Conservation (phyloP, 768 basidiomycete genomes). For the Pisolithus albus region DNA sequence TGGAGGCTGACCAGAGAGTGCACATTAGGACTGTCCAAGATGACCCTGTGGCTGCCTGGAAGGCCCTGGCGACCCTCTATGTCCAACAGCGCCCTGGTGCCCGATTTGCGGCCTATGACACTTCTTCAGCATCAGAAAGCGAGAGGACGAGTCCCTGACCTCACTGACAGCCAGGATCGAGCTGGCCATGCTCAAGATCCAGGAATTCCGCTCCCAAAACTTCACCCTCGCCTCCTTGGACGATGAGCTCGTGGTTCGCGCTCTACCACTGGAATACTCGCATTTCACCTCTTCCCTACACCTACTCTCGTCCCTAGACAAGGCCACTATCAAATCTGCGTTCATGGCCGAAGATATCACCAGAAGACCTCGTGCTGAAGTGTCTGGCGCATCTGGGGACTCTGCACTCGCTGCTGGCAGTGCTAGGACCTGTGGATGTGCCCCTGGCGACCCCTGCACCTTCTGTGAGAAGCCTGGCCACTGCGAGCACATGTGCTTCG, state of each 20-base stretch:
- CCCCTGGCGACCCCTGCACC: background rate
- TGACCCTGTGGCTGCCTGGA: too few relatives aligned
- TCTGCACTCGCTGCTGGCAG: too few relatives aligned
- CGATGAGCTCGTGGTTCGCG: slow-evolving; percentile 9
- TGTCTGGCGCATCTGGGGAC: too few relatives aligned
- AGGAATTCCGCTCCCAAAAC: background rate
- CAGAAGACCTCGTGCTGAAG: too few relatives aligned
- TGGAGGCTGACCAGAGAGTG: too few relatives aligned
- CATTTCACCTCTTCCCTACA: slow-evolving; percentile 9
- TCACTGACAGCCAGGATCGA: background rate
- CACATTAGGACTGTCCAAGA: too few relatives aligned
- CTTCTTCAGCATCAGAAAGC: slow-evolving; percentile 8
- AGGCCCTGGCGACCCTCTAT: too few relatives aligned
- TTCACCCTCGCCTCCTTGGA: background rate
- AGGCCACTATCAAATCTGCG: too few relatives aligned
- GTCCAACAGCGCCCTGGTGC: too few relatives aligned
- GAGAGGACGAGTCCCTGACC: background rate
- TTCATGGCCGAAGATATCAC: too few relatives aligned
- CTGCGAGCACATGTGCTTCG: background rate
- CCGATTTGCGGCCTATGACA: slow-evolving; percentile 6
- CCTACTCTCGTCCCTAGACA: slow-evolving; percentile 4
- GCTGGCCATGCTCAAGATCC: slow-evolving; percentile 2
- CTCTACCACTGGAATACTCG: slow-evolving; percentile 4
- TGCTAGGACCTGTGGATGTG: background rate
- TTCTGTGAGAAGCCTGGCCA: background rate